Conservation (phyloP, 805 yeast genomes). For the Kluyveromyces starmeri region DNA sequence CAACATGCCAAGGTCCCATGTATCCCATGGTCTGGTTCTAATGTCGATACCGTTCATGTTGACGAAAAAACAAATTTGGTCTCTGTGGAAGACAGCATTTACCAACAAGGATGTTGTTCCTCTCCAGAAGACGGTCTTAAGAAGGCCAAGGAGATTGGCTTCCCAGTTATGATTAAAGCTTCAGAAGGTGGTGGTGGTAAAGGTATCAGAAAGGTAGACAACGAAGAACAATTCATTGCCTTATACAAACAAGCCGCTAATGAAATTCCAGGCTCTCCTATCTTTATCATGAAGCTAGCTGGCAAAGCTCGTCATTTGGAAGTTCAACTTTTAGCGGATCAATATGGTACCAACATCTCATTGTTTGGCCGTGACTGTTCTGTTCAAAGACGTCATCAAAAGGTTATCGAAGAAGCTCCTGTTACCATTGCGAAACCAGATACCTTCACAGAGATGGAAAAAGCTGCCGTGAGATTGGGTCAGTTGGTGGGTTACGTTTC, state of each 20-base stretch:
- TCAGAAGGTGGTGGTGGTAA: conserved; percentile 99
- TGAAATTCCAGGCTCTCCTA: conserved; percentile 98
- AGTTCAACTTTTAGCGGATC: conserved; percentile 95
- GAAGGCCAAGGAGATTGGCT: conserved; percentile 82
- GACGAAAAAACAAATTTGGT: conserved; percentile 70
- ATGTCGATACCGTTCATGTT: conserved; percentile 71
- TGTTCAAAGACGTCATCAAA: conserved; percentile 98
- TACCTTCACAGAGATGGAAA: conserved; percentile 87
- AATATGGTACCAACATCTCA: conserved; percentile 95
- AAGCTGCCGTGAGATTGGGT: conserved; percentile 96
- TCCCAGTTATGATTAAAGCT: conserved; percentile 98
- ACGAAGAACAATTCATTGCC: conserved; percentile 65
- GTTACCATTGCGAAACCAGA: conserved; percentile 85
- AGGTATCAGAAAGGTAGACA: conserved; percentile 94
- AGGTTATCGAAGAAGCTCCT: conserved; percentile 98
- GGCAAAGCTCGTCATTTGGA: conserved; percentile 97
- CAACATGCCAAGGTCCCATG: conserved; percentile 98
- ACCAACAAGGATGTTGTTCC: conserved; percentile 79
- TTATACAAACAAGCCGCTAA: conserved; percentile 89
- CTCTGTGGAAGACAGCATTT: conserved; percentile 76
- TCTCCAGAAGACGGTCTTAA: conserved; percentile 82
- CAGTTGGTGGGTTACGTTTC: conserved; percentile 95
- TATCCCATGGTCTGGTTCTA: conserved; percentile 99
- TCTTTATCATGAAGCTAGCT: conserved; percentile 94
- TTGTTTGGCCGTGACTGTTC: conserved; percentile 98